Evolutionary conservation across 2,329 filamentous ascomycete genomes (phyloP), one percentile per base, ranked within the genome.

Genomic region (Xylariaceae sp.): DNA sequence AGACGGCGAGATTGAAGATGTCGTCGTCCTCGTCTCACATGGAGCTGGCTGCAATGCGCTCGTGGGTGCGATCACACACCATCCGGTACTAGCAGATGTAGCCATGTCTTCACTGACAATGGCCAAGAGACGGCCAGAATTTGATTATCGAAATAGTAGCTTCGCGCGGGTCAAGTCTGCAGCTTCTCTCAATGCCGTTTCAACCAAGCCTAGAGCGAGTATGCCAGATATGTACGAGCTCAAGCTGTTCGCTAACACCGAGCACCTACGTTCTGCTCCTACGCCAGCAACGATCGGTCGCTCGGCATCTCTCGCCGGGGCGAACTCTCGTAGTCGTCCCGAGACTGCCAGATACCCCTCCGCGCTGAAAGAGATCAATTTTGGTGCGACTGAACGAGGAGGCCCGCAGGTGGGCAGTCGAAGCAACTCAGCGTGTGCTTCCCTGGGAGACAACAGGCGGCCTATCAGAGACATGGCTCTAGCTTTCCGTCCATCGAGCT

Each of bases 11-110:
- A 77, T 82, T 1, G 88, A 95, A 59, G 80, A 90, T 1, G 85
- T 97, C 1, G 74, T 99, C 14, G 77, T 99, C 38, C 72, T 99
- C 7, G 87, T 99, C 18, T 96, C 94, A 0, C 94, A 99, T 64
- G 92, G 92, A 19, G 94, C 94, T 12, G 94, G 94, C 36, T 96
- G 92, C 70, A 99, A 99, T 71, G 94, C 94, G 2, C 71, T 99
- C 40, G 91, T 99, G 54, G 90, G 92, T 11, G 90, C 90, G 22
- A 81, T 99, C 56, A 95, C 91, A 0, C 88, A 92, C 52, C 88
- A 96, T 62, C 92, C 94, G 0, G 90, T 95, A 0, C 77, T 99
- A 12, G 82, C 95, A 62, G 91, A 97, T 64, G 87, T 97, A 14
- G 86, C 86, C 27, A 88, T 95, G 71, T 89, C 92, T 1, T 96